Percentiles rank a stretch among this genome's conserved stretches.
Evolutionary conservation across 1,139 yeast genomes (phyloP).

Genomic region (Hansenula sp.): DNA sequence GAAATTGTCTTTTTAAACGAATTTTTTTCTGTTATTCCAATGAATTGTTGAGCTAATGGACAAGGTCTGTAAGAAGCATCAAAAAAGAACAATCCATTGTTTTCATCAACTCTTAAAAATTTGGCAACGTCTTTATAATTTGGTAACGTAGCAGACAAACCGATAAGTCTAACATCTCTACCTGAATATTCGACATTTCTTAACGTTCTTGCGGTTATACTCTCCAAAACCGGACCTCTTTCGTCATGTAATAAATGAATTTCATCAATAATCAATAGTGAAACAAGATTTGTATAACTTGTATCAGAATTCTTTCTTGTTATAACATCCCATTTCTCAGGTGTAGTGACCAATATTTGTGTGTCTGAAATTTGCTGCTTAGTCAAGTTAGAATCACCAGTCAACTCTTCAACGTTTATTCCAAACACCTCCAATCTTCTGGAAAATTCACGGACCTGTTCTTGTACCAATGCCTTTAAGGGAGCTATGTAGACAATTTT

Average conservation of each 20-base stretch:
- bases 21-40: conserved; percentile 83
- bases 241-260: conserved; percentile 90
- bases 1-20: conserved; percentile 77
- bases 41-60: conserved; percentile 82
- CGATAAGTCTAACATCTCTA: conserved; percentile 63
- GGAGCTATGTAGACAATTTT: conserved; percentile 93
- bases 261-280: conserved; percentile 84
- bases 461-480: conserved; percentile 89
- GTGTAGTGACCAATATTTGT: conserved; percentile 87
- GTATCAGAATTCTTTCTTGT: conserved; percentile 74
- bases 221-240: conserved; percentile 92
- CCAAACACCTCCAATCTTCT: conserved; percentile 66
- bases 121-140: conserved; percentile 85
- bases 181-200: conserved; percentile 42
- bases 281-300: conserved; percentile 58
- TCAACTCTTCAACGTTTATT: conserved; percentile 74
- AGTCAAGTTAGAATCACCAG: conserved; percentile 85
- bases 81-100: conserved; percentile 56
- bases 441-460: conserved; percentile 84
- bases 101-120: conserved; percentile 64
- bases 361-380: conserved; percentile 74
- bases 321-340: conserved; percentile 96
- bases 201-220: conserved; percentile 73
- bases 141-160: conserved; percentile 92
- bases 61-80: conserved; percentile 87